Evolutionary conservation across 2,329 filamentous ascomycete genomes (phyloP).

Genomic region (Diaporthe sp.): DNA sequence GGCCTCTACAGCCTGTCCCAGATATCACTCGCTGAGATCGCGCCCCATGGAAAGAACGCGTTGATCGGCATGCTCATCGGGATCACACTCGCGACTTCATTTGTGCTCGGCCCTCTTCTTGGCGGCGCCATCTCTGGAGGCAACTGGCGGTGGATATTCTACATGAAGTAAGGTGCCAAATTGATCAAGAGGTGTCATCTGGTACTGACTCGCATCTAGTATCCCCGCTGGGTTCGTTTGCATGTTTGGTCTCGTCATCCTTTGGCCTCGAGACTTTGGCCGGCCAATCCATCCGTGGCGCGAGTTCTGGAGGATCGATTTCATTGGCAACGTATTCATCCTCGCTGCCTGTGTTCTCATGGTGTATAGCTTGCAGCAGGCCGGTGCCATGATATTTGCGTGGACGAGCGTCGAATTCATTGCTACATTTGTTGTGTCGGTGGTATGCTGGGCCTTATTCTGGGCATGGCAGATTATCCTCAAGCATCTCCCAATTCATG

Average conservation of each 20-base stretch:
- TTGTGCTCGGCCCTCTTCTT: slow-evolving; percentile 67
- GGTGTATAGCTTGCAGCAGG: slow-evolving; percentile 67
- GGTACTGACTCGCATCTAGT: slow-evolving; percentile 33
- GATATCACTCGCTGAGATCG: slow-evolving; percentile 66
- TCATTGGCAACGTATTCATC: slow-evolving; percentile 61
- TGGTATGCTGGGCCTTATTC: slow-evolving; percentile 59
- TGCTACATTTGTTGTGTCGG: slow-evolving; percentile 57
- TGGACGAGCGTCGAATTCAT: slow-evolving; percentile 66
- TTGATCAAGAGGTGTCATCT: background rate
- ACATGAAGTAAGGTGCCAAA: slow-evolving; percentile 63
- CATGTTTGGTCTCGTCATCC: slow-evolving; percentile 54
- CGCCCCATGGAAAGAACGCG: slow-evolving; percentile 62
- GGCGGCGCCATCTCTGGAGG: slow-evolving; percentile 66
- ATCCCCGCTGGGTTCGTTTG: slow-evolving; percentile 29
- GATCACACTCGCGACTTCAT: slow-evolving; percentile 65
- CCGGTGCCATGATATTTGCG: slow-evolving; percentile 59
- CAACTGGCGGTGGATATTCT: slow-evolving; percentile 70
- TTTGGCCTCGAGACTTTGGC: slow-evolving; percentile 54
- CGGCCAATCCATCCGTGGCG: slow-evolving; percentile 50
- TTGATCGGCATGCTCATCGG: slow-evolving; percentile 66
- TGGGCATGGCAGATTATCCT: slow-evolving; percentile 62
- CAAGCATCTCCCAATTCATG: slow-evolving; percentile 47
- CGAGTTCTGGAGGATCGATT: slow-evolving; percentile 61
- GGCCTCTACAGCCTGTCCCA: slow-evolving; percentile 71
- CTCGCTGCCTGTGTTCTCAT: slow-evolving; percentile 63